Percentiles rank a stretch among this genome's conserved stretches.
Conservation (phyloP, 345 rosid species). For the Tarenaya hassleriana region DNA sequence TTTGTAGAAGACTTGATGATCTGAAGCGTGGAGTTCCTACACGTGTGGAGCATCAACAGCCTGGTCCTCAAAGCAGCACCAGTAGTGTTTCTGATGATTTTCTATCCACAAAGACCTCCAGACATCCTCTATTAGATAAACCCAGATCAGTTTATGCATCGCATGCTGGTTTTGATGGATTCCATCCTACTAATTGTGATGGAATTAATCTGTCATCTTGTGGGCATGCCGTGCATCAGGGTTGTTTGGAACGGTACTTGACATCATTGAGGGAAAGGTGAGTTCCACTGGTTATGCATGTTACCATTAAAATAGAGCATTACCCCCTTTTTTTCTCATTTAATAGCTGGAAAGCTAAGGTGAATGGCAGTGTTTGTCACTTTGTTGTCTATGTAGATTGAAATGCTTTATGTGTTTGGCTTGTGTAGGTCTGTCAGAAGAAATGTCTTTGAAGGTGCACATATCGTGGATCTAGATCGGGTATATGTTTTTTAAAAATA, state of each 20-base stretch:
- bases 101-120: constrained; percentile 48
- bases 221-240: constrained; percentile 97
- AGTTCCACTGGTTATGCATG: constrained; percentile 17
- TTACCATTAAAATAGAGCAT: constrained; percentile 7
- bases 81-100: constrained; percentile 30
- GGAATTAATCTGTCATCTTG: constrained; percentile 86
- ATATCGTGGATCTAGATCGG: constrained; percentile 74
- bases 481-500: constrained; percentile 33
- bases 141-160: constrained; percentile 29
- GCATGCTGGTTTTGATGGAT: constrained; percentile 45
- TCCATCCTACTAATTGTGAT: constrained; percentile 74
- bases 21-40: constrained; percentile 21
- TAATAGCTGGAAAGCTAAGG: too few species aligned
- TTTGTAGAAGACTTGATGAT: constrained; percentile 37
- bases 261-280: constrained; percentile 82
- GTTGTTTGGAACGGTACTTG: constrained; percentile 77
- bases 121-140: constrained; percentile 29
- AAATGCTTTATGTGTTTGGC: constrained; percentile 6
- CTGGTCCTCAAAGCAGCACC: constrained; percentile 30
- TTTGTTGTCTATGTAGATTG: background rate
- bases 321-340: background rate
- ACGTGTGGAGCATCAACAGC: constrained; percentile 22
- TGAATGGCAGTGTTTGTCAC: too few species aligned
- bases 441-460: constrained; percentile 80
- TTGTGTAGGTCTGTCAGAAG: constrained; percentile 55